Evolutionary conservation across 2,329 filamentous ascomycete species (phyloP), one percentile per base, ranked within the genome.

Genomic region (Fusarium pseudoanthophilum): DNA sequence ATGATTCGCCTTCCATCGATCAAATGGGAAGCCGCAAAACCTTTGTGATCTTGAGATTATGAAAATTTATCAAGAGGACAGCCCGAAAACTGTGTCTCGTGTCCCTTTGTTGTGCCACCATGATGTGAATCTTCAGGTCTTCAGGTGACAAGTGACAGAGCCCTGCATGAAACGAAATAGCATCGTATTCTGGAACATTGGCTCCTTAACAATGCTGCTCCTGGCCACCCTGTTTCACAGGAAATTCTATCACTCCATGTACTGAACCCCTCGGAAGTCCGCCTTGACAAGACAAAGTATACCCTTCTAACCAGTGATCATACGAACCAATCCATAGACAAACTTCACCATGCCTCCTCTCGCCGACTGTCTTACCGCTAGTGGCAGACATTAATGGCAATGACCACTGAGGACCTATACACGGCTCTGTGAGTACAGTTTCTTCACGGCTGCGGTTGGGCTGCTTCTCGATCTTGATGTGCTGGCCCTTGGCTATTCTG

Each of bases 381-480:
- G 15, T 53, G 24, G 20, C 20, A 24, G 26, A 14, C 16, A 55
- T 9, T 39, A 26, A 28, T 20, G 46, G n/a, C 32, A 26, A 52
- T 36, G 37, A 45, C 63, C 57, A 55, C 46, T 49, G 56, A 28
- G 48, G 51, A 52, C 36, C 62, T 45, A 57, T 39, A 49, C 43
- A 52, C 24, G 26, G 48, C 57, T 52, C 39, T 30, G 51, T 48
- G 59, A 26, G 24, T 21, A 53, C 40, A 53, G 46, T 39, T 40
- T 36, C 56, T 60, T 34, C 48, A 61, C 56, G 39, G 36, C 45
- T 62, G 30, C 56, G 53, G 53, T 48, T 61, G 68, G 49, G 63
- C 60, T 53, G 43, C 57, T 56, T 49, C 66, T 61, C 46, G 51
- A 51, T 56, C 59, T 48, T 66, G 69, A 71, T 72, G 73, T 73